Evolutionary conservation across 1,284 basidiomycete species (phyloP).

Genomic region (Volvariella volvacea): DNA sequence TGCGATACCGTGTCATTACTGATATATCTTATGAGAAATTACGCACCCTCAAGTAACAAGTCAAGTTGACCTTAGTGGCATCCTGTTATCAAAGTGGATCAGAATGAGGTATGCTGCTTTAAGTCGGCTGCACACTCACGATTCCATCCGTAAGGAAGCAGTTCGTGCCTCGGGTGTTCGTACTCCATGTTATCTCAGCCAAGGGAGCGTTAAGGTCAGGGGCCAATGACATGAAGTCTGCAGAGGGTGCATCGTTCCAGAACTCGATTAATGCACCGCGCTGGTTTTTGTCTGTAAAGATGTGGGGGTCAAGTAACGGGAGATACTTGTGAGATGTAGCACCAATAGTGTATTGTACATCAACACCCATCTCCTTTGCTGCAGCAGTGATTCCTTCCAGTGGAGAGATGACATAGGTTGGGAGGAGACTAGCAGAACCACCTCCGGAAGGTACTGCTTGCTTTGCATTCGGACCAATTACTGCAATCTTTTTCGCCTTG

Average conservation of each 20-base stretch:
- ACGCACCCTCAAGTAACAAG: constrained; percentile 32
- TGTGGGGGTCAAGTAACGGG: constrained; percentile 28
- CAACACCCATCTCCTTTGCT: constrained; percentile 30
- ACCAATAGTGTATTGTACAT: constrained; percentile 30
- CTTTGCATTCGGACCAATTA: constrained; percentile 56
- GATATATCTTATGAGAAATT: constrained; percentile 4
- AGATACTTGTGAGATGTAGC: constrained; percentile 30
- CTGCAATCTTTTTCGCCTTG: constrained; percentile 35
- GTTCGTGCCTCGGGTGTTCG: constrained; percentile 25
- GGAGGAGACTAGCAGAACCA: constrained; percentile 41
- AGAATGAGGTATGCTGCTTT: not conserved
- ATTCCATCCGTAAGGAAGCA: constrained; percentile 34
- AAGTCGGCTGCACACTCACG: constrained; percentile 25
- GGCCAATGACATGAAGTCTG: constrained; percentile 22
- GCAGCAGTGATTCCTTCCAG: constrained; percentile 38
- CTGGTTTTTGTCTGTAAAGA: constrained; percentile 21
- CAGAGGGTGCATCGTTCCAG: constrained; percentile 34
- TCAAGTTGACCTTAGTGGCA: constrained; percentile 28
- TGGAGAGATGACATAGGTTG: constrained; percentile 42
- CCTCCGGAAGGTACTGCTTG: constrained; percentile 44
- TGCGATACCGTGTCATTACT: constrained; percentile 12
- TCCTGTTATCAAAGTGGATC: constrained; percentile 16
- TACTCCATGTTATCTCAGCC: constrained; percentile 25
- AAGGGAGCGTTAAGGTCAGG: constrained; percentile 18
- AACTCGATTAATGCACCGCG: constrained; percentile 33